Percentiles rank a stretch among this genome's conserved stretches.
Evolutionary conservation across 257 asterid genomes (phyloP).

Genomic region (Solanum pennellii): DNA sequence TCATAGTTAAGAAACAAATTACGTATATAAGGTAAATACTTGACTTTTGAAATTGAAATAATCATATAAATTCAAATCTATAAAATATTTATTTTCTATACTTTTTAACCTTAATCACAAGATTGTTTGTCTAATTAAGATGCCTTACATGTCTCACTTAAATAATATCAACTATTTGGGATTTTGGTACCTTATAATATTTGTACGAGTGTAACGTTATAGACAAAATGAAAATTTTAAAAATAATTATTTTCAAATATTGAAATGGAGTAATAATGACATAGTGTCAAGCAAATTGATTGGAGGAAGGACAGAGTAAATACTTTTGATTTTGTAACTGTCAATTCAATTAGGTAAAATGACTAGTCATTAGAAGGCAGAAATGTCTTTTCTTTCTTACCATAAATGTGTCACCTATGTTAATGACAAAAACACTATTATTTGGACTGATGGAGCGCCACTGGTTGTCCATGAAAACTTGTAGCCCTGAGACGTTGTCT

Average conservation of each 20-base stretch:
- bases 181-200: neutral
- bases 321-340: neutral
- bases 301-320: neutral
- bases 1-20: too few species aligned
- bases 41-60: too few species aligned
- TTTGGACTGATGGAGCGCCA: conserved; percentile 1
- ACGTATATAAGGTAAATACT: too few species aligned
- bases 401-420: conserved; percentile 10
- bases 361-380: neutral
- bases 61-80: too few species aligned
- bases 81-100: neutral
- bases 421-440: neutral
- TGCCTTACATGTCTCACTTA: neutral
- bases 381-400: neutral
- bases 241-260: neutral
- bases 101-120: neutral
- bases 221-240: neutral
- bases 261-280: neutral
- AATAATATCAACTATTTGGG: neutral
- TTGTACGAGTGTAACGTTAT: neutral
- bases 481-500: neutral
- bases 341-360: neutral
- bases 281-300: neutral
- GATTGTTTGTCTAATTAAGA: neutral
- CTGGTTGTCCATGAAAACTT: conserved; percentile 1